Base-by-base conservation (phyloP, 2,329 filamentous ascomycete genomes). In the Calycina marina region DNA sequence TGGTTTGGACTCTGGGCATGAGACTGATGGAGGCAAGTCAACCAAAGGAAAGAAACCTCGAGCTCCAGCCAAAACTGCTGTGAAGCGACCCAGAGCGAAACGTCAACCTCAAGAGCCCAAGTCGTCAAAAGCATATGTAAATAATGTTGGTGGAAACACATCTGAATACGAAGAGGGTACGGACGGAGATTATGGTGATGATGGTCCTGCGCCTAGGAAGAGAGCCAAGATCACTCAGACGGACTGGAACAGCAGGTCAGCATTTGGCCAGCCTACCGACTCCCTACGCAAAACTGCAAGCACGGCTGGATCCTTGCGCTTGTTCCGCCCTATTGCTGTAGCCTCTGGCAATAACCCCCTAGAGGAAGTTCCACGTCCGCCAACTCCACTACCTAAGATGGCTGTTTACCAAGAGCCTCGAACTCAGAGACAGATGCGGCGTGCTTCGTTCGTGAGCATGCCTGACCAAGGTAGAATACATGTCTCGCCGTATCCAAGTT, bases 201-300 rank as follows among this genome's bases (percentile, higher is more conserved):
- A 54, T 38, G 42, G 38, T 6, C 46, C 40, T 73, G 37, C 36
- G 30, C 36, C 38, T 4, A 79, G 74, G 47, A 94, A 93, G 57
- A 70, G 86, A 47, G 85, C 77, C 18, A 90, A 83, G 49, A 71
- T 78, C 14, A 83, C 73, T 13, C 71, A 77, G 49, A 70, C 77
- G 9, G 72, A 80, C 40, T 77, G 75, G 58, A 73, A 73, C n/a
- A 74, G 76, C 31, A 77, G 72, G 43, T 70, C 67, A 40, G 72
- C 71, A 14, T 80, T 94, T 46, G 80, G 77, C 31, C 67, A 71
- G 24, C 75, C 74, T 17, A 70, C 75, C 6, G 84, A 90, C 30
- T 92, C 83, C 3, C 62, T 96, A 15, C 72, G 86, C 30, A 84
- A 93, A n/a, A 77, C 82, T 38, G 88, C 88, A 28, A 93, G 84